Percentiles rank a stretch among this genome's conserved stretches.
Evolutionary conservation across 1,284 basidiomycete species (phyloP).

Genomic region (Cryptococcus sp.): DNA sequence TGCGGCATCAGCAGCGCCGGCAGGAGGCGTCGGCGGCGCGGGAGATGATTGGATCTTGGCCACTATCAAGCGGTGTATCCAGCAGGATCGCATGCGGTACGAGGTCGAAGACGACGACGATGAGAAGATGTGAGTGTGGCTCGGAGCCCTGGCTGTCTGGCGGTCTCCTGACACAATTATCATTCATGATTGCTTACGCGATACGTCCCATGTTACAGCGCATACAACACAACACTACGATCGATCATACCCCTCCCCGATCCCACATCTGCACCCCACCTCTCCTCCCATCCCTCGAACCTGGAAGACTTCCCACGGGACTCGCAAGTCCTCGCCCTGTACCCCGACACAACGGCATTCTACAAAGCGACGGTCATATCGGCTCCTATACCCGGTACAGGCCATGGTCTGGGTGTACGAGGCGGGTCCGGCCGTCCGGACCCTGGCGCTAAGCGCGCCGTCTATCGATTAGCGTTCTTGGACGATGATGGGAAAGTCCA

Average conservation of each 20-base stretch:
- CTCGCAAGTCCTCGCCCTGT: constrained; percentile 54
- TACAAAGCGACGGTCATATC: constrained; percentile 54
- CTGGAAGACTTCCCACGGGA: constrained; percentile 49
- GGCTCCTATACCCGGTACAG: constrained; percentile 36
- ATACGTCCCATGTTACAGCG: constrained; percentile 25
- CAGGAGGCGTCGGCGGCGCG: constrained; percentile 4
- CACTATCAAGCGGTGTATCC: constrained; percentile 48
- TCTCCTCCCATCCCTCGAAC: constrained; percentile 49
- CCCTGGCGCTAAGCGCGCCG: constrained; percentile 31
- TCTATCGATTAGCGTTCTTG: constrained; percentile 48
- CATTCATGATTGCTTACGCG: not conserved
- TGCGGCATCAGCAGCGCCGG: not conserved
- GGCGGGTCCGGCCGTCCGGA: constrained; percentile 24
- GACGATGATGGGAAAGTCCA: constrained; percentile 48
- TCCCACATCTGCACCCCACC: constrained; percentile 35
- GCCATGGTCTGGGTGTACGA: constrained; percentile 30
- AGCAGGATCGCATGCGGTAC: constrained; percentile 51
- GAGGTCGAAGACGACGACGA: constrained; percentile 49
- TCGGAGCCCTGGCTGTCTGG: not conserved
- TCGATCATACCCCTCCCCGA: constrained; percentile 57
- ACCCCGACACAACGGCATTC: constrained; percentile 58
- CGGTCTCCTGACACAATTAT: not conserved
- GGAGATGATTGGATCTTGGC: constrained; percentile 55
- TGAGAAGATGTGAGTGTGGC: constrained; percentile 25
- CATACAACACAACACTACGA: constrained; percentile 54